Conservation (phyloP, 2,329 filamentous ascomycete species). For the Ophiobolus disseminans region DNA sequence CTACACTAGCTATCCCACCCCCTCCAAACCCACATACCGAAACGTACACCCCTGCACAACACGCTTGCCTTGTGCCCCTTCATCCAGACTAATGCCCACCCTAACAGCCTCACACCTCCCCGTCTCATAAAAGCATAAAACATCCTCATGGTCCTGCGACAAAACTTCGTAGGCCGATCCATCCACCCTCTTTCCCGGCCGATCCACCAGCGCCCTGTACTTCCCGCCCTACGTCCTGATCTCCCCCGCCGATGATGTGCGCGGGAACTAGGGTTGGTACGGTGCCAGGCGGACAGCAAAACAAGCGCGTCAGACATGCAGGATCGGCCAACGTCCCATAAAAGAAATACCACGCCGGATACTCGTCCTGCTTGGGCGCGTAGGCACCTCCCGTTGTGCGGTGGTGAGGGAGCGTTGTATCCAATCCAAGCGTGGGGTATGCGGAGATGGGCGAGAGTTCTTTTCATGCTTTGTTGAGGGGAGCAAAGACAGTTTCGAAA, state of each 20-base stretch:
- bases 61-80: background rate
- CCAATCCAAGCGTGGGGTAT: conserved; percentile 15
- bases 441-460: background rate
- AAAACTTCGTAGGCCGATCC: conserved; percentile 7
- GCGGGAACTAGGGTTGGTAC: conserved; percentile 1
- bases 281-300: background rate
- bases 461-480: conserved; percentile 2
- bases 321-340: conserved; percentile 16
- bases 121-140: conserved; percentile 7
- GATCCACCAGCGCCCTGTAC: conserved; percentile 11
- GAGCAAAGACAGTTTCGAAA: background rate
- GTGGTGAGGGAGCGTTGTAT: conserved; percentile 17
- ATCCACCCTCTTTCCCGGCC: background rate
- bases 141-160: conserved; percentile 7
- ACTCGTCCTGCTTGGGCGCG: background rate
- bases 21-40: no score
- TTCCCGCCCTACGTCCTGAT: conserved; percentile 8
- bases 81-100: background rate
- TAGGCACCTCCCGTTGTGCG: background rate
- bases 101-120: conserved; percentile 12
- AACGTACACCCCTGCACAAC: conserved; percentile 5
- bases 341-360: conserved; percentile 17
- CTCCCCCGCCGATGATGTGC: background rate
- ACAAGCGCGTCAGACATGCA: background rate
- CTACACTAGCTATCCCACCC: no score